Conservation (phyloP, 352 stramenopile species). For the Phytophthora pisi region DNA sequence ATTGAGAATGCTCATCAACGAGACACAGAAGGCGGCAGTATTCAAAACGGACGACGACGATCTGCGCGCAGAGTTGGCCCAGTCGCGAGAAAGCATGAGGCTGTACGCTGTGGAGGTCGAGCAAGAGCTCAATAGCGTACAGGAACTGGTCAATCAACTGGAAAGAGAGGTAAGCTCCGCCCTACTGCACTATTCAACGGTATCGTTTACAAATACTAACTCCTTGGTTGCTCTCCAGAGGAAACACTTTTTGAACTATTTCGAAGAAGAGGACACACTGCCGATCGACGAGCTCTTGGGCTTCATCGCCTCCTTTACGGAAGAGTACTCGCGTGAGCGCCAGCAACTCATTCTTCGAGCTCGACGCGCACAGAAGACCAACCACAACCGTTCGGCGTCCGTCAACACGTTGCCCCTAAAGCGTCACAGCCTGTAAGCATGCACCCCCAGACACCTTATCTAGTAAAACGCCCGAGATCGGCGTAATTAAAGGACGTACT, state of each 20-base stretch:
- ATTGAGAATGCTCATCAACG: conserved; percentile 56
- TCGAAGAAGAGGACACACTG: conserved; percentile 72
- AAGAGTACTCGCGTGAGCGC: conserved; percentile 39
- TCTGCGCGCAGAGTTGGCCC: conserved; percentile 24
- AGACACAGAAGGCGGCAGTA: conserved; percentile 49
- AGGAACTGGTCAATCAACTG: conserved; percentile 52
- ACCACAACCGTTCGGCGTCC: conserved; percentile 10
- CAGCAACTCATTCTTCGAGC: conserved; percentile 42
- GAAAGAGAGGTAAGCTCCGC: conserved; percentile 46
- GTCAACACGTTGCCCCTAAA: conserved; percentile 19
- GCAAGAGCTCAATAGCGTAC: conserved; percentile 56
- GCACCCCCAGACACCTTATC: not conserved
- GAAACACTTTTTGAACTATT: conserved; percentile 73
- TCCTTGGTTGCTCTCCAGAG: conserved; percentile 35
- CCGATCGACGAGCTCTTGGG: conserved; percentile 72
- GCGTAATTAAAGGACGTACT: not conserved
- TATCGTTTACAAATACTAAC: conserved; percentile 1
- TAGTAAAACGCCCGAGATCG: not conserved
- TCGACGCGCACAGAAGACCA: conserved; percentile 25
- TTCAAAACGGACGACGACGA: conserved; percentile 39
- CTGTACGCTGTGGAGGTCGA: conserved; percentile 68
- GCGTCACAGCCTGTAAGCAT: conserved; percentile 33
- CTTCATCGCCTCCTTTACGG: conserved; percentile 24
- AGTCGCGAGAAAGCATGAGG: conserved; percentile 48
- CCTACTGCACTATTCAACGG: not conserved